A percentile compares a stretch with the other conserved stretches of the same genome.
Evolutionary conservation across 2,329 filamentous ascomycete species (phyloP).

Genomic region (Paraphoma sp.): DNA sequence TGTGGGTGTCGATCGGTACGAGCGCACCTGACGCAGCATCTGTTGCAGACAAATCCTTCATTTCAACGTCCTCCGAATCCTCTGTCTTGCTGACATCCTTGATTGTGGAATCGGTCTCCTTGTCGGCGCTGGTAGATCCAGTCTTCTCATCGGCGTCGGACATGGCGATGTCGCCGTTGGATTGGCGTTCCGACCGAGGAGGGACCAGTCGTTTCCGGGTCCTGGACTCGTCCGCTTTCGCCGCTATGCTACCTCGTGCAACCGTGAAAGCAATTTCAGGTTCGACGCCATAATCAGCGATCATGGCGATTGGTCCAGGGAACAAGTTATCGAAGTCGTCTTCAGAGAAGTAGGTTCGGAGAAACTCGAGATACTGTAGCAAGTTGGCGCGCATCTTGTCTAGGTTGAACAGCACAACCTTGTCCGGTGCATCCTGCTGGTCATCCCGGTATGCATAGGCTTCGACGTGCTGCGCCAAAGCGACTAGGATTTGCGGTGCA

Average conservation of each 20-base stretch:
- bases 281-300: slow-evolving; percentile 80
- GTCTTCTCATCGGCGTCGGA: slow-evolving; percentile 25
- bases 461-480: slow-evolving; percentile 88
- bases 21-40: not conserved
- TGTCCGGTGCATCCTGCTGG: slow-evolving; percentile 81
- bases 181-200: slow-evolving; percentile 12
- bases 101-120: not conserved
- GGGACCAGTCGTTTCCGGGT: slow-evolving; percentile 36
- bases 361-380: slow-evolving; percentile 85
- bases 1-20: slow-evolving; percentile 2
- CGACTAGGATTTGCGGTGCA: slow-evolving; percentile 82
- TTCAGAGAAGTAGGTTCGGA: slow-evolving; percentile 78
- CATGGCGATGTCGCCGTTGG: slow-evolving; percentile 61
- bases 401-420: slow-evolving; percentile 84
- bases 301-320: slow-evolving; percentile 75
- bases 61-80: slow-evolving; percentile 44
- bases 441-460: slow-evolving; percentile 80
- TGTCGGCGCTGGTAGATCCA: not conserved
- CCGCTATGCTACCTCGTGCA: slow-evolving; percentile 71
- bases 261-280: slow-evolving; percentile 85
- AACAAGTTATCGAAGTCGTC: slow-evolving; percentile 81
- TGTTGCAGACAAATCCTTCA: slow-evolving; percentile 42
- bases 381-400: slow-evolving; percentile 90
- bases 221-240: slow-evolving; percentile 48
- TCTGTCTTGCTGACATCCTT: slow-evolving; percentile 1